Evolutionary conservation across 2,329 filamentous ascomycete genomes (phyloP).

Genomic region (Blumeriella jaapii): DNA sequence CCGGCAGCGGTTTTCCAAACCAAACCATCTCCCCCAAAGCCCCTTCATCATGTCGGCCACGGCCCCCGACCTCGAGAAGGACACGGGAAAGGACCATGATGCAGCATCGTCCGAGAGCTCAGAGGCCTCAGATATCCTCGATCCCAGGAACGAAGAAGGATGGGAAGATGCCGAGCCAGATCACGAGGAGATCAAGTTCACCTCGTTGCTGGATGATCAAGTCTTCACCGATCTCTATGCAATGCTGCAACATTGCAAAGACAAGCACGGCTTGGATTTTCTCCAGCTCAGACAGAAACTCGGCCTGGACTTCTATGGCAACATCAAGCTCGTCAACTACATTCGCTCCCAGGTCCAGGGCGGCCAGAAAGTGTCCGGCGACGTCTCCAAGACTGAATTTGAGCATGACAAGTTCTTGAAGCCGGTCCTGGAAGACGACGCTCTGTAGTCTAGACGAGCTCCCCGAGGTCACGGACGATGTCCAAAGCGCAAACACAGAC

Average conservation of each 20-base stretch:
- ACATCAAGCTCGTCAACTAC: conserved; percentile 66
- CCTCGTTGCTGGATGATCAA: conserved; percentile 57
- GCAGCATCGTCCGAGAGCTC: conserved; percentile 30
- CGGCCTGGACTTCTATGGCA: conserved; percentile 60
- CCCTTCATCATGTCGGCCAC: conserved; percentile 15
- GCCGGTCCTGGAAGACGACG: conserved; percentile 80
- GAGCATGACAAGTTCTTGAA: conserved; percentile 72
- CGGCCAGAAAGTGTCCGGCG: conserved; percentile 30
- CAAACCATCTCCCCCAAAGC: background rate
- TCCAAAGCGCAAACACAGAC: conserved; percentile 23
- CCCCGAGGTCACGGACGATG: conserved; percentile 31
- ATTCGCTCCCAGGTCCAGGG: conserved; percentile 36
- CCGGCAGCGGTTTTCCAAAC: background rate
- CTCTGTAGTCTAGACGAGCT: conserved; percentile 77
- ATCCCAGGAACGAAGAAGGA: conserved; percentile 35
- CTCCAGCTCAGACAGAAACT: conserved; percentile 43
- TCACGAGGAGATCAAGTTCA: conserved; percentile 47
- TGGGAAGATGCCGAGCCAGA: conserved; percentile 53
- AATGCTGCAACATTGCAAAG: conserved; percentile 60
- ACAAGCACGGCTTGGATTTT: conserved; percentile 57
- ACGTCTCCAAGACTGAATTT: conserved; percentile 51
- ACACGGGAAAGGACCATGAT: too few relatives aligned
- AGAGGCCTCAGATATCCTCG: conserved; percentile 31
- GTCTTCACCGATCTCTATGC: conserved; percentile 50
- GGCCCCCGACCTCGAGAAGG: conserved; percentile 10